Evolutionary conservation across 148 eudicot genomes (phyloP).

Genomic region (Chenopodium suecicum): DNA sequence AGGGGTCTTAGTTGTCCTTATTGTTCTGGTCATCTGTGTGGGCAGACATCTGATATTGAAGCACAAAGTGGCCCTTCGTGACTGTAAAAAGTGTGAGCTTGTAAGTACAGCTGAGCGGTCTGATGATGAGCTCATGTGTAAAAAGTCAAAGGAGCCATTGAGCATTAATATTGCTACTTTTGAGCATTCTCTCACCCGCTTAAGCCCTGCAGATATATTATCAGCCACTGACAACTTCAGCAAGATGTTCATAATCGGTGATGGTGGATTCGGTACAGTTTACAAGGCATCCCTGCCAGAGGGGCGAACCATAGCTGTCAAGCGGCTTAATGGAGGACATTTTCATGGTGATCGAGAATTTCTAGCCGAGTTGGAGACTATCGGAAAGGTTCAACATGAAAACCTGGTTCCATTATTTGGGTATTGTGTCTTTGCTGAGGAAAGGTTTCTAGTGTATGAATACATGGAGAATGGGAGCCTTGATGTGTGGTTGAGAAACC

Average conservation of each 20-base stretch:
- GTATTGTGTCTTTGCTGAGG: constrained; percentile 71
- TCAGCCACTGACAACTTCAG: constrained; percentile 90
- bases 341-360: constrained; percentile 78
- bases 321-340: constrained; percentile 74
- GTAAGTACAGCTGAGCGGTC: constrained; percentile 37
- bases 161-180: constrained; percentile 93
- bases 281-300: constrained; percentile 68
- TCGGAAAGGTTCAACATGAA: constrained; percentile 86
- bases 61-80: constrained; percentile 31
- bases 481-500: constrained; percentile 82
- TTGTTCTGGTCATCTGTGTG: constrained; percentile 40
- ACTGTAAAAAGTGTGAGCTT: constrained; percentile 41
- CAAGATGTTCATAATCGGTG: constrained; percentile 81
- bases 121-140: constrained; percentile 49
- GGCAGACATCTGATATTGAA: constrained; percentile 39
- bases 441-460: constrained; percentile 79
- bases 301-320: constrained; percentile 72
- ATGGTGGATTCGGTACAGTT: constrained; percentile 92
- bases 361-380: constrained; percentile 92
- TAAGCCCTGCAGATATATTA: constrained; percentile 64
- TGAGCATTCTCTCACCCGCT: constrained; percentile 65
- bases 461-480: constrained; percentile 97
- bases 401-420: constrained; percentile 79
- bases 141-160: constrained; percentile 73
- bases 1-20: constrained; percentile 36